phyloP scores from a whole-genome alignment of 2,329 filamentous ascomycete species.

The Colletotrichum sp. region DNA sequence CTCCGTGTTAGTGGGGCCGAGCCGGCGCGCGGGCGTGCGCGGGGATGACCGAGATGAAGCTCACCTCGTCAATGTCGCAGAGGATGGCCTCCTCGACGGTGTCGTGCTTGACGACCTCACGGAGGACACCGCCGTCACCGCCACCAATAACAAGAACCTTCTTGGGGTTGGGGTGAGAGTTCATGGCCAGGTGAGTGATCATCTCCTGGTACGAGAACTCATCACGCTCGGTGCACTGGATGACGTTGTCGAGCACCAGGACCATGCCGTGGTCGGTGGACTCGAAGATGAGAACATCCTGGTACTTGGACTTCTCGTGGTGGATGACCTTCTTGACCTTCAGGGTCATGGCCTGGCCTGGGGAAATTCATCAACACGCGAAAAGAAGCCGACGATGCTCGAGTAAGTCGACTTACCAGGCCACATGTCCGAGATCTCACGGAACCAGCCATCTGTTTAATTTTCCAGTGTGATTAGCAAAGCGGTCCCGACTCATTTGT shows the following conservation, averaged over 20 bases:
- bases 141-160: conserved; percentile 98
- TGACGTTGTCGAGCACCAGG: conserved; percentile 97
- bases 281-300: conserved; percentile 99
- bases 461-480: not conserved
- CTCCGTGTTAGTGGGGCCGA: not conserved
- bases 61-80: conserved; percentile 96
- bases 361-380: not conserved
- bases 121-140: conserved; percentile 95
- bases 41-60: conserved; percentile 39
- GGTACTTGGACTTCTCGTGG: conserved; percentile 99
- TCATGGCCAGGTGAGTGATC: conserved; percentile 98
- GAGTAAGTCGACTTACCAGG: conserved; percentile 57
- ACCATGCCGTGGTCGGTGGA: conserved; percentile 96
- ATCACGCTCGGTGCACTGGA: conserved; percentile 97
- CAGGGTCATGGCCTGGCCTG: conserved; percentile 96
- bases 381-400: not conserved
- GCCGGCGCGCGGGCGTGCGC: not conserved
- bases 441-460: conserved; percentile 95
- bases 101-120: conserved; percentile 99
- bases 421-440: conserved; percentile 99
- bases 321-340: conserved; percentile 97
- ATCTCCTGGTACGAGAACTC: conserved; percentile 99
- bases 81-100: conserved; percentile 94
- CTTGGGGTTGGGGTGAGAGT: conserved; percentile 97
- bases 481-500: not conserved